Evolutionary conservation across 2,329 filamentous ascomycete genomes (phyloP).

Genomic region (Trichothecium roseum): DNA sequence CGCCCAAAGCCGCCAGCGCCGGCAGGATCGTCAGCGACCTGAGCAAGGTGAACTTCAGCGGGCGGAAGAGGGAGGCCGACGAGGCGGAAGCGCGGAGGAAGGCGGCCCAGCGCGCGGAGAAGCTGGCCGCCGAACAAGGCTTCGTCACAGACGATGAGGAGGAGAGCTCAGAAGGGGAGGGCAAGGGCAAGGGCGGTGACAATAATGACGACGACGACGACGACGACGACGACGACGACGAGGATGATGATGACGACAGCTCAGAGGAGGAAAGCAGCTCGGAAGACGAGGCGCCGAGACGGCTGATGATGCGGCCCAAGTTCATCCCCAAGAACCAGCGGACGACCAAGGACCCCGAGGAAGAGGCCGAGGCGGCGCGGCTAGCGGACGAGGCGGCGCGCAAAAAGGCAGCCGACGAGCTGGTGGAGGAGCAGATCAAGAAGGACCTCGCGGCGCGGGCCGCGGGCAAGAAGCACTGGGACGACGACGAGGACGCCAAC

Average conservation of each 20-base stretch:
- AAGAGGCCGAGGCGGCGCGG: constrained; percentile 22
- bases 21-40: constrained; percentile 45
- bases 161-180: constrained; percentile 27
- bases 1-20: constrained; percentile 46
- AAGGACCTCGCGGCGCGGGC: constrained; percentile 68
- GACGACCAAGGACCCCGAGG: constrained; percentile 15
- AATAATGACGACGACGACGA: constrained; percentile 16
- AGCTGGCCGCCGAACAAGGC: constrained; percentile 45
- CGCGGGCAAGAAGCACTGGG: constrained; percentile 77
- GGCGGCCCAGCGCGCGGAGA: constrained; percentile 39
- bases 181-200: constrained; percentile 7
- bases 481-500: constrained; percentile 60
- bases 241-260: constrained; percentile 27
- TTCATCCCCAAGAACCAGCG: constrained; percentile 52
- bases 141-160: constrained; percentile 50
- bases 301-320: constrained; percentile 51
- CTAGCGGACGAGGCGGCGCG: constrained; percentile 49
- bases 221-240: constrained; percentile 20
- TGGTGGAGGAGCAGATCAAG: constrained; percentile 83
- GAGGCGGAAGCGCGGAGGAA: constrained; percentile 35
- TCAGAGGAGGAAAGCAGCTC: constrained; percentile 36
- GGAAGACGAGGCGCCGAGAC: constrained; percentile 47
- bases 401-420: constrained; percentile 61
- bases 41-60: constrained; percentile 40
- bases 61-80: constrained; percentile 32